These are phyloP conservation scores for Sambucus nigra DNA, from an alignment of 129 eudicot genomes.

Conservation along the genomic window DNA sequence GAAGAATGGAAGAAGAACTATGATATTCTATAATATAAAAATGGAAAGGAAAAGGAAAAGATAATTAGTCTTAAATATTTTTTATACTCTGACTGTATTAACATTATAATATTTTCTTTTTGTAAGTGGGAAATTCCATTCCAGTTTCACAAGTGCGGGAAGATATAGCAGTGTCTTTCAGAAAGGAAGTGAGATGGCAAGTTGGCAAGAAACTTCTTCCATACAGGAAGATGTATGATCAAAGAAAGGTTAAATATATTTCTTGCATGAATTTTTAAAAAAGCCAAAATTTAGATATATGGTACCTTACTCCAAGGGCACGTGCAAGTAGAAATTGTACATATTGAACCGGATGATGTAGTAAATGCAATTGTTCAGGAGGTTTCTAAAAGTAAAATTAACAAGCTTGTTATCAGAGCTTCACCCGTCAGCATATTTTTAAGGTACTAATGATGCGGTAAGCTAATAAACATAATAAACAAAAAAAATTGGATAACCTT, in stretches of 20 bases:
- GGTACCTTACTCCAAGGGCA: conserved; percentile 12
- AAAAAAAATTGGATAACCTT: too few relatives aligned
- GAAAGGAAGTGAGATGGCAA: conserved; percentile 66
- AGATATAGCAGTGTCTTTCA: conserved; percentile 59
- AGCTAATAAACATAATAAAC: not conserved
- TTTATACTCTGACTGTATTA: too few relatives aligned
- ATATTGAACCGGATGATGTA: conserved; percentile 73
- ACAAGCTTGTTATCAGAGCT: conserved; percentile 80
- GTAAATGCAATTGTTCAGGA: conserved; percentile 42
- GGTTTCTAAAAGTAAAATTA: conserved; percentile 30
- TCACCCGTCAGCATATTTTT: conserved; percentile 68
- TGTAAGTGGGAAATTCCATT: conserved; percentile 76
- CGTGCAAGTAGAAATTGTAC: conserved; percentile 65
- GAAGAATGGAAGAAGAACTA: too few relatives aligned
- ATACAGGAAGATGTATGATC: conserved; percentile 44
- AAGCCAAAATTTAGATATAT: not conserved
- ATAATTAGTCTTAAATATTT: too few relatives aligned
- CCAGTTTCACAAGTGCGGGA: conserved; percentile 70
- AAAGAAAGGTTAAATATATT: conserved; percentile 43
- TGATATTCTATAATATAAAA: too few relatives aligned
- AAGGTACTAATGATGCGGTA: conserved; percentile 31
- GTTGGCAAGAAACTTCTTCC: conserved; percentile 49
- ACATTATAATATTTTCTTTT: conserved; percentile 2
- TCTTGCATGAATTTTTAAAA: conserved; percentile 5
- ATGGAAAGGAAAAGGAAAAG: too few relatives aligned